Evolutionary conservation across 2,329 filamentous ascomycete genomes (phyloP).

Genomic region (Colletotrichum sublineola): DNA sequence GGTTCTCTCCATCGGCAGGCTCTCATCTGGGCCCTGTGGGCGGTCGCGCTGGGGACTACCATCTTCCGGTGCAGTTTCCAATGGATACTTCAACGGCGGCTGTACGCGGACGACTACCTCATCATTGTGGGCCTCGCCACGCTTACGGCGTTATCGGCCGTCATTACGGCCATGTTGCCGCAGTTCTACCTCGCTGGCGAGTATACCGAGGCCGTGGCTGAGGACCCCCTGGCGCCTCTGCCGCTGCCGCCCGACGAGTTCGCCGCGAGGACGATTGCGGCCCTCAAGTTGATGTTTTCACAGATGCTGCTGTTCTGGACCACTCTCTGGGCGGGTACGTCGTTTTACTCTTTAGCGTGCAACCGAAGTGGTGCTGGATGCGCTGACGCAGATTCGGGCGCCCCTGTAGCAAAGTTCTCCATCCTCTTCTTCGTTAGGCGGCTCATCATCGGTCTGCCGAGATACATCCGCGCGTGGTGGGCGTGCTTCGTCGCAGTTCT

Average conservation of each 20-base stretch:
- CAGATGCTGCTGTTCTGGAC: slow-evolving; percentile 36
- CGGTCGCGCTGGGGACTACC: slow-evolving; percentile 21
- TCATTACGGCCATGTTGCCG: slow-evolving; percentile 27
- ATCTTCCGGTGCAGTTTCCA: slow-evolving; percentile 31
- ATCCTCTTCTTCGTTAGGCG: slow-evolving; percentile 31
- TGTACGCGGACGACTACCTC: slow-evolving; percentile 30
- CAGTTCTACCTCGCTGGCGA: slow-evolving; percentile 32
- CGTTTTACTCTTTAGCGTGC: background rate
- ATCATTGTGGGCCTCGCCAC: slow-evolving; percentile 25
- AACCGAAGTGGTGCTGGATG: background rate
- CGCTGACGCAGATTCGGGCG: background rate
- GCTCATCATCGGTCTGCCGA: slow-evolving; percentile 23
- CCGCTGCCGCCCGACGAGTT: slow-evolving; percentile 22
- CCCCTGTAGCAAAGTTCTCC: slow-evolving; percentile 15
- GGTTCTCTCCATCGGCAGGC: background rate
- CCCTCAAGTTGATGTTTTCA: slow-evolving; percentile 35
- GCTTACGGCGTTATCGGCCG: slow-evolving; percentile 16
- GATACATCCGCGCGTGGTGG: slow-evolving; percentile 34
- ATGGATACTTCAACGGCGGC: slow-evolving; percentile 31
- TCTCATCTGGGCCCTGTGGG: slow-evolving; percentile 30
- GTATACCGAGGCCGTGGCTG: slow-evolving; percentile 35
- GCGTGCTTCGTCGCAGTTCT: slow-evolving; percentile 8
- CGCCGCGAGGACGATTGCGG: background rate
- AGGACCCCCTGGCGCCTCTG: slow-evolving; percentile 2
- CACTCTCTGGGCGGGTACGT: slow-evolving; percentile 26